Conservation (phyloP, 1,284 basidiomycete genomes). For the Boletellus deceptivus region DNA sequence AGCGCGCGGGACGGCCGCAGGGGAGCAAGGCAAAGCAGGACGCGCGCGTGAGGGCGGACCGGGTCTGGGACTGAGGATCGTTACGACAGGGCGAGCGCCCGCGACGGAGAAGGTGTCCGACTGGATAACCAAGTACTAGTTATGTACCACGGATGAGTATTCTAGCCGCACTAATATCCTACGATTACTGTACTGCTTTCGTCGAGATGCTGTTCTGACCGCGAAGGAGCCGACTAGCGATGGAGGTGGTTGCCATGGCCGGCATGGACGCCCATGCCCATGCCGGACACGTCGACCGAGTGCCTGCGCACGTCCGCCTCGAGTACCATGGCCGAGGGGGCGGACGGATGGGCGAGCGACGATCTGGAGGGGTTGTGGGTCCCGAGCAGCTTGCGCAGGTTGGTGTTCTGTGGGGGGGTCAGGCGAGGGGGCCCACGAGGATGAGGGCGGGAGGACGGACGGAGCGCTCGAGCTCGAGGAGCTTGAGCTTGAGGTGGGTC, state of each 20-base stretch:
- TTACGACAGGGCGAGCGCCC: slow-evolving; percentile 12
- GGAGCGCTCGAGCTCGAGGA: slow-evolving; percentile 64
- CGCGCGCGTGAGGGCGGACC: slow-evolving; percentile 60
- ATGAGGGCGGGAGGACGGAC: slow-evolving; percentile 33
- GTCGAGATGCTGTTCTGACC: not conserved
- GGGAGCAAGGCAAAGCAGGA: slow-evolving; percentile 87
- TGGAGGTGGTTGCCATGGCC: slow-evolving; percentile 9
- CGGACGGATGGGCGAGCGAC: slow-evolving; percentile 24
- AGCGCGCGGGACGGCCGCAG: slow-evolving; percentile 67
- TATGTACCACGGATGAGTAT: not conserved
- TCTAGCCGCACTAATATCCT: slow-evolving; percentile 7
- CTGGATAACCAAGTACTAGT: too few species aligned
- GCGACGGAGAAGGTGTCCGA: too few species aligned
- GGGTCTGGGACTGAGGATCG: slow-evolving; percentile 55
- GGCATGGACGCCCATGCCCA: slow-evolving; percentile 29
- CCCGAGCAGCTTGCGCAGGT: slow-evolving; percentile 31
- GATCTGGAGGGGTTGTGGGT: slow-evolving; percentile 23
- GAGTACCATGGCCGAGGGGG: slow-evolving; percentile 28
- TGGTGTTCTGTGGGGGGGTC: slow-evolving; percentile 25
- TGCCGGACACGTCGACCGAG: slow-evolving; percentile 32
- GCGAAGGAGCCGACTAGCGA: slow-evolving; percentile 4
- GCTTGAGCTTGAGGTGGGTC: slow-evolving; percentile 52
- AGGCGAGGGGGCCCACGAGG: not conserved
- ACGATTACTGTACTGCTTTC: slow-evolving; percentile 17
- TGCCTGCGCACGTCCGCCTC: slow-evolving; percentile 34